Conservation (phyloP, 345 rosid genomes). For the Gossypium bickii region DNA sequence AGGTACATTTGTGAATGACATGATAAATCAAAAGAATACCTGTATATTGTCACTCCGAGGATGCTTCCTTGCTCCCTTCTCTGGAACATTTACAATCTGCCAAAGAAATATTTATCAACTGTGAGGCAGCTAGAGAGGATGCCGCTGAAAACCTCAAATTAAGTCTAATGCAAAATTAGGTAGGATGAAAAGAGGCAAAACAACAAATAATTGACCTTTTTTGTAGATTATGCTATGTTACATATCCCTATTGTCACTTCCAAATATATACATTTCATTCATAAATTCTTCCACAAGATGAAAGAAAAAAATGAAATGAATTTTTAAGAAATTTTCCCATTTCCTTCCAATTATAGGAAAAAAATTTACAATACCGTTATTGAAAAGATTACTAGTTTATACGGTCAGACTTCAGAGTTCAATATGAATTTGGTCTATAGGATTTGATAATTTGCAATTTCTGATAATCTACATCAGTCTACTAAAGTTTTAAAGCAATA, state of each 20-base stretch:
- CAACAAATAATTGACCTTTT: not conserved
- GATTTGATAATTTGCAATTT: not conserved
- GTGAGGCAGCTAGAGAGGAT: conserved; percentile 14
- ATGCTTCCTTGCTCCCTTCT: conserved; percentile 98
- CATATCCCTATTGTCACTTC: not conserved
- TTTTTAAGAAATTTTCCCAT: not conserved
- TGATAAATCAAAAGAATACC: conserved; percentile 41
- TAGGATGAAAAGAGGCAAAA: not conserved
- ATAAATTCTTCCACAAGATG: not conserved
- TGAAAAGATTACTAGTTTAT: not conserved
- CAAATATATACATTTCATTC: not conserved
- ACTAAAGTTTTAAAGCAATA: not conserved
- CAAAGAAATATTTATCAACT: conserved; percentile 20
- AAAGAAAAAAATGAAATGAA: not conserved
- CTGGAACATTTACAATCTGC: conserved; percentile 94
- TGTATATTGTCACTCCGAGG: conserved; percentile 95
- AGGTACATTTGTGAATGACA: conserved; percentile 3
- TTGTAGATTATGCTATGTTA: not conserved
- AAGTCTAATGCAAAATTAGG: not conserved
- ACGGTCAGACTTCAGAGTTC: not conserved
- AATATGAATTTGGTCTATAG: not conserved
- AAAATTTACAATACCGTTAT: not conserved
- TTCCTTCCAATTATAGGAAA: not conserved
- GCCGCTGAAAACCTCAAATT: conserved; percentile 2
- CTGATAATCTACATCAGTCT: not conserved